Conservation (phyloP, 805 yeast species). For the Schwanniomyces sp. region DNA sequence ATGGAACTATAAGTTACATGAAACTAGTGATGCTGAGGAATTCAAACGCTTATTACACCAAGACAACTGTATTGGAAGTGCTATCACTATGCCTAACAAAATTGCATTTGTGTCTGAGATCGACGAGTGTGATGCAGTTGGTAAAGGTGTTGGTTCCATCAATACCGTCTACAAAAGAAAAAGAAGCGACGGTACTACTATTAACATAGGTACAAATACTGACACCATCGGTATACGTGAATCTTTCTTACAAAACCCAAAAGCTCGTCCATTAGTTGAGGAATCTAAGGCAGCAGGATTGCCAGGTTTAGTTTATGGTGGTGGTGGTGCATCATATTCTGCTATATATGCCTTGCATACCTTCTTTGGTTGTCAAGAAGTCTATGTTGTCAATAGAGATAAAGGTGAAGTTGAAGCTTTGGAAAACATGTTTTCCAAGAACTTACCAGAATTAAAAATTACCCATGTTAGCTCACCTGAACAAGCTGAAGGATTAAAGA, state of each 20-base stretch:
- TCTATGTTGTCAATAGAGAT: constrained; percentile 30
- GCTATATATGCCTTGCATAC: constrained; percentile 28
- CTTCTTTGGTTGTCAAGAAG: constrained; percentile 21
- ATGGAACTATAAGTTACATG: constrained; percentile 23
- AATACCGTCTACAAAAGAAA: constrained; percentile 29
- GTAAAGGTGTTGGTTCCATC: constrained; percentile 32
- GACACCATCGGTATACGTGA: constrained; percentile 33
- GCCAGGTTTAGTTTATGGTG: constrained; percentile 36
- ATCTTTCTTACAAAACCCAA: constrained; percentile 17
- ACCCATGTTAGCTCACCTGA: constrained; percentile 21
- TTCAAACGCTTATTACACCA: constrained; percentile 13
- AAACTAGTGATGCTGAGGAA: constrained; percentile 17
- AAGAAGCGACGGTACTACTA: constrained; percentile 7
- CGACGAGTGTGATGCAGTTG: constrained; percentile 26
- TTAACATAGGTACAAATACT: constrained; percentile 31
- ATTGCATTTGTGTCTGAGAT: constrained; percentile 24
- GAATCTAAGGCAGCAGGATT: constrained; percentile 1
- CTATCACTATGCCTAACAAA: constrained; percentile 35
- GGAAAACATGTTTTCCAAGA: constrained; percentile 13
- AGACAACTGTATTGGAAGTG: constrained; percentile 22
- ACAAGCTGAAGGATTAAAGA: constrained; percentile 16
- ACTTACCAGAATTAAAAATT: constrained; percentile 23
- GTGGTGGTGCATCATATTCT: constrained; percentile 36
- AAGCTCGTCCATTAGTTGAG: constrained; percentile 1
- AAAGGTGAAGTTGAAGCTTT: constrained; percentile 23